Evolutionary conservation across 2,329 filamentous ascomycete species (phyloP).

Genomic region (Penicillium sp.): DNA sequence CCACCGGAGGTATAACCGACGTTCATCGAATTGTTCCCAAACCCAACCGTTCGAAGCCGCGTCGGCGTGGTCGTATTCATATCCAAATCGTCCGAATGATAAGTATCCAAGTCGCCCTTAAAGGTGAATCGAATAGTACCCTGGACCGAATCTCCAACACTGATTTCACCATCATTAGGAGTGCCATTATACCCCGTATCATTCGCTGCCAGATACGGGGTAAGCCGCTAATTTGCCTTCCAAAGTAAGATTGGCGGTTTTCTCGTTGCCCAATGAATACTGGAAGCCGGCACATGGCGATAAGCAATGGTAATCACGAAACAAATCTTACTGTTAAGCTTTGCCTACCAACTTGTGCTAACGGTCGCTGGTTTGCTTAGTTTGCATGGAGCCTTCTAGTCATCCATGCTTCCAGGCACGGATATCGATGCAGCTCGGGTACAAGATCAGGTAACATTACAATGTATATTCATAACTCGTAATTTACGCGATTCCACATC

Average conservation of each 20-base stretch:
- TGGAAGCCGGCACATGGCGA: slow-evolving; percentile 13
- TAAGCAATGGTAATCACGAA: slow-evolving; percentile 14
- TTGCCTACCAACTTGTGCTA: slow-evolving; percentile 7
- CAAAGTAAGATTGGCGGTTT: background rate
- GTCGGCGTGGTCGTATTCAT: slow-evolving; percentile 4
- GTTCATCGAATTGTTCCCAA: slow-evolving; percentile 11
- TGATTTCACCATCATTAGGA: too few relatives aligned
- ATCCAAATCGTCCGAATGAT: slow-evolving; percentile 8
- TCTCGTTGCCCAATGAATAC: slow-evolving; percentile 13
- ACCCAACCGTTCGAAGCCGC: slow-evolving; percentile 7
- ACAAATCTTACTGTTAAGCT: slow-evolving; percentile 16
- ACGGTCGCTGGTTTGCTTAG: too few relatives aligned
- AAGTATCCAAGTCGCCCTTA: background rate
- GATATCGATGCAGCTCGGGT: too few relatives aligned
- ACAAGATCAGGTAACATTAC: too few relatives aligned
- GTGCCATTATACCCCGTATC: too few relatives aligned
- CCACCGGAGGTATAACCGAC: background rate
- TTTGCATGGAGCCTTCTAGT: too few relatives aligned
- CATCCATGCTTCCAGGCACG: too few relatives aligned
- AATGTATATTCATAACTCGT: too few relatives aligned
- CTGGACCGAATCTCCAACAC: background rate
- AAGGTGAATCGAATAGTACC: slow-evolving; percentile 1
- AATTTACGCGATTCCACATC: too few relatives aligned
- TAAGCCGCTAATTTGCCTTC: background rate
- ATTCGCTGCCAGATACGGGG: too few relatives aligned